Evolutionary conservation across 2,329 filamentous ascomycete genomes (phyloP), one percentile per base, ranked within the genome.

Genomic region (Alternaria novae-zelandiae): DNA sequence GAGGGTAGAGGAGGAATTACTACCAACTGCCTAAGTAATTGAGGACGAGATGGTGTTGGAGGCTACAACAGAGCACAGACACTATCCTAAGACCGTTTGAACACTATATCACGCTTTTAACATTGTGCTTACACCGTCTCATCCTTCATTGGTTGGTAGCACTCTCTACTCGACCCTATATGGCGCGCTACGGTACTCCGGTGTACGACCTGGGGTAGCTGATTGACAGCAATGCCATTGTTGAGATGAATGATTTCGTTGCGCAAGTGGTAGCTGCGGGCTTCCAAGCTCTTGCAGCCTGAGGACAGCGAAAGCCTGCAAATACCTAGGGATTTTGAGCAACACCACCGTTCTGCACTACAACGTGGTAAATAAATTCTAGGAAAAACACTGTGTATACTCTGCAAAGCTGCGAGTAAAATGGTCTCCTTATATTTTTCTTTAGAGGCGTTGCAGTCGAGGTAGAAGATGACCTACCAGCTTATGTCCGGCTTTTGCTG

Each of bases 371-470:
- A 36, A 36, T 4, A 36, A 36, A n/a, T 9, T n/a, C 4, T 8
- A 9, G 2, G 32, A 36, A 36, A 5, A 36, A 36, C 15, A 36
- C 15, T 0, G 4, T 9, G 4, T 36, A 36, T n/a, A 36, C 15
- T 36, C 32, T 36, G 32, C 32, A 36, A 36, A 36, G 7, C 32
- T 36, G 32, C 32, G 15, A n/a, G 8, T 36, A 36, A 1, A n/a
- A n/a, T 1, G 2, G 15, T n/a, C 1, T 36, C 4, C 2, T 9
- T n/a, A n/a, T 2, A n/a, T 5, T 36, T 9, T 36, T 8, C 1
- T 3, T 36, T 5, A 36, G 32, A 4, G 15, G 32, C 32, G 15
- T 9, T 36, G 15, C 2, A 36, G 15, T 36, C 32, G 32, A 36
- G 7, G 32, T 36, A 36, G 32, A 36, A 2, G 32, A 2, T 8